A percentile compares a stretch with the other conserved stretches of the same genome.
Evolutionary conservation across 495 filamentous ascomycete genomes (phyloP).

Genomic region (Penicillium robsamsonii): DNA sequence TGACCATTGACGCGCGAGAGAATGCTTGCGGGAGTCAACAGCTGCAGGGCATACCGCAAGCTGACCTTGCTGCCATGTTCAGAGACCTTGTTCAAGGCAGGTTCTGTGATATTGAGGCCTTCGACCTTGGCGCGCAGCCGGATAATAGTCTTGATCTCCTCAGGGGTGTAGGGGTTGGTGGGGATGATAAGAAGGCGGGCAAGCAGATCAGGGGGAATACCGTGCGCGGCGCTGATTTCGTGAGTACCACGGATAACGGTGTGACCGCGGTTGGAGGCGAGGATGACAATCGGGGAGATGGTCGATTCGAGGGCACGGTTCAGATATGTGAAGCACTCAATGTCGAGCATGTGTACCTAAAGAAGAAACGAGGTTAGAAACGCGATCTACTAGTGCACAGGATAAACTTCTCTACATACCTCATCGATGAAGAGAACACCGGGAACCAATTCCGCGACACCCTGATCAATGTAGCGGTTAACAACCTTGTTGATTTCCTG

Average conservation of each 20-base stretch:
- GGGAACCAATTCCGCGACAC: slow-evolving; percentile 94
- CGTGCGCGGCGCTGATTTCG: slow-evolving; percentile 81
- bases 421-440: slow-evolving; percentile 98
- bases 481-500: slow-evolving; percentile 98
- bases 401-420: slow-evolving; percentile 49
- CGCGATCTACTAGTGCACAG: neutral
- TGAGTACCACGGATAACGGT: slow-evolving; percentile 84
- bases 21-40: slow-evolving; percentile 82
- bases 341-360: slow-evolving; percentile 96
- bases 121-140: slow-evolving; percentile 78
- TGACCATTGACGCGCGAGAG: slow-evolving; percentile 68
- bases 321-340: slow-evolving; percentile 98
- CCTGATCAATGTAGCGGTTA: slow-evolving; percentile 95
- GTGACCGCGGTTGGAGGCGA: slow-evolving; percentile 93
- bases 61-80: slow-evolving; percentile 83
- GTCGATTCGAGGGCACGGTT: slow-evolving; percentile 91
- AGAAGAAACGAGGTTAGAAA: neutral
- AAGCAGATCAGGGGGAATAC: slow-evolving; percentile 88
- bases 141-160: slow-evolving; percentile 89
- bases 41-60: slow-evolving; percentile 86
- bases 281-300: slow-evolving; percentile 94
- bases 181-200: slow-evolving; percentile 93
- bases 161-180: slow-evolving; percentile 76
- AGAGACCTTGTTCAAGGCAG: slow-evolving; percentile 79
- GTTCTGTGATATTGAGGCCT: slow-evolving; percentile 72